phyloP scores from a whole-genome alignment of 2,329 filamentous ascomycete genomes.

The Ascosphaera apis region DNA sequence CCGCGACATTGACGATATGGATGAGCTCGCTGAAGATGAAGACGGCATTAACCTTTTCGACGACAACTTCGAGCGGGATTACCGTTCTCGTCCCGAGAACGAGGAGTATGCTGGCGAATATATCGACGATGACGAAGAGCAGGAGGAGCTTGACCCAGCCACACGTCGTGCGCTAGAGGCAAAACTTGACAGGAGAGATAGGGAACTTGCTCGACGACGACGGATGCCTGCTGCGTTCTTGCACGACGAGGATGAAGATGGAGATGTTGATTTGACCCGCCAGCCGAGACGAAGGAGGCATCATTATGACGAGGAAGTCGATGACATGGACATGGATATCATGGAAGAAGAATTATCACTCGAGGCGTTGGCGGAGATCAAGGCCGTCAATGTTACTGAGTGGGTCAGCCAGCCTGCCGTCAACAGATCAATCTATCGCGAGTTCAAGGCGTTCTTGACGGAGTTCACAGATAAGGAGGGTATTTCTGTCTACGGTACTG shows the following conservation, averaged over 20 bases:
- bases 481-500: conserved; percentile 80
- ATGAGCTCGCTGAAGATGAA: conserved; percentile 46
- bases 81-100: conserved; percentile 25
- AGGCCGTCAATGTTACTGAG: conserved; percentile 77
- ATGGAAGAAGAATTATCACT: conserved; percentile 91
- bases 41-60: conserved; percentile 47
- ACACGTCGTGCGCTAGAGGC: conserved; percentile 37
- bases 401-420: conserved; percentile 85
- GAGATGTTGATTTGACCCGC: conserved; percentile 59
- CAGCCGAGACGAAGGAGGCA: conserved; percentile 70
- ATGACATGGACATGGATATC: conserved; percentile 78
- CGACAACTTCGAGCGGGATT: conserved; percentile 43
- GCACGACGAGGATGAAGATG: conserved; percentile 60
- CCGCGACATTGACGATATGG: conserved; percentile 41
- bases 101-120: conserved; percentile 30
- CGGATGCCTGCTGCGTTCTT: conserved; percentile 40
- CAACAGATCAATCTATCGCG: conserved; percentile 76
- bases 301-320: conserved; percentile 81
- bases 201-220: conserved; percentile 33
- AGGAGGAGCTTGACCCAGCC: conserved; percentile 35
- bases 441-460: conserved; percentile 94
- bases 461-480: conserved; percentile 82
- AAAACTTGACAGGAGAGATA: conserved; percentile 37
- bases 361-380: conserved; percentile 77
- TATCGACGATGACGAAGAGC: conserved; percentile 43